Conservation (phyloP, 306 rosid species). For the Quercus berberidifolia region DNA sequence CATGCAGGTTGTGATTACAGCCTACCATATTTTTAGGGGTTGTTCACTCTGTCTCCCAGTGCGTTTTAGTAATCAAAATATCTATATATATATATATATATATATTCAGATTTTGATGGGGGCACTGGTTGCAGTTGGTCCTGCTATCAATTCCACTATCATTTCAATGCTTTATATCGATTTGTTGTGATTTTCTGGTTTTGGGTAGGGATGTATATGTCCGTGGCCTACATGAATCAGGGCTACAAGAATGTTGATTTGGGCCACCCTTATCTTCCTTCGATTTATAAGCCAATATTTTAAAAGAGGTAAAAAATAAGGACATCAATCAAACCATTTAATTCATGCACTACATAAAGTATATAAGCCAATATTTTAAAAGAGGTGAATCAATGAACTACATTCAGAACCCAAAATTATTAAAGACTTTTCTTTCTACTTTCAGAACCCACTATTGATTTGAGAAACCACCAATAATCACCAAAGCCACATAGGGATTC, state of each 20-base stretch:
- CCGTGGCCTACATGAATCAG: neutral
- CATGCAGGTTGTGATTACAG: neutral
- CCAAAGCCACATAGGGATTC: no score
- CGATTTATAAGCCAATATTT: neutral
- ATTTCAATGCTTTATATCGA: neutral
- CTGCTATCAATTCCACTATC: slow-evolving; percentile 8
- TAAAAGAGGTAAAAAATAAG: no score
- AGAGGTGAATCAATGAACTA: no score
- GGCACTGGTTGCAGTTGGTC: slow-evolving; percentile 10
- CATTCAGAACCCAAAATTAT: no score
- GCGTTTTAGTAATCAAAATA: neutral
- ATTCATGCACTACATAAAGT: no score
- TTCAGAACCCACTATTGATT: no score
- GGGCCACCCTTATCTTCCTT: neutral
- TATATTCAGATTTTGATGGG: slow-evolving; percentile 28
- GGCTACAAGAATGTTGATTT: neutral
- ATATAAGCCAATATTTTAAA: no score
- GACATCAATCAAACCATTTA: no score
- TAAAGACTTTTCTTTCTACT: no score
- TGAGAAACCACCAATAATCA: no score
- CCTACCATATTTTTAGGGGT: slow-evolving; percentile 24
- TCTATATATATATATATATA: no score
- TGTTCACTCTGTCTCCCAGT: slow-evolving; percentile 1
- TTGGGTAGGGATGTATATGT: neutral
- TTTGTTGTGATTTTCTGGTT: neutral